Percentiles rank a stretch among this genome's conserved stretches.
These are phyloP conservation scores for Trichoderma sp. DNA, from an alignment of 2,329 filamentous ascomycete genomes.

Conservation along the genomic window DNA sequence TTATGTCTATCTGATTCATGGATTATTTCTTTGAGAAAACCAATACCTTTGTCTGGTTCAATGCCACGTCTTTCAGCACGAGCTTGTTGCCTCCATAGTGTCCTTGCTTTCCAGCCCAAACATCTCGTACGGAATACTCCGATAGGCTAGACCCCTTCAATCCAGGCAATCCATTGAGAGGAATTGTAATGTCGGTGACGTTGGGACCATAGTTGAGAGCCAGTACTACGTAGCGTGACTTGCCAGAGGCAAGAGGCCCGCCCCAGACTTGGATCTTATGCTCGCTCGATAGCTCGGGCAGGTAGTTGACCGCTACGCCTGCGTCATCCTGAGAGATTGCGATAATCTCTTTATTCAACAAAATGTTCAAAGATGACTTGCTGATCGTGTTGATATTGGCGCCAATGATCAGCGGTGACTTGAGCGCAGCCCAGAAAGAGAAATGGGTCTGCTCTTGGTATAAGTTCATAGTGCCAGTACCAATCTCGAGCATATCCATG, in stretches of 20 bases:
- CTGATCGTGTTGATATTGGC: not conserved
- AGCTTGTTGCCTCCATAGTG: not conserved
- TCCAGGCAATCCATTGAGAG: not conserved
- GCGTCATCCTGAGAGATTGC: not conserved
- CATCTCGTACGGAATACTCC: not conserved
- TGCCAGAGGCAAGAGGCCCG: not conserved
- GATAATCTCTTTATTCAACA: not conserved
- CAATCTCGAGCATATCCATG: not conserved
- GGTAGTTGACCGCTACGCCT: not conserved
- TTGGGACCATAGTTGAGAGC: not conserved
- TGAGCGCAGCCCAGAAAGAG: not conserved
- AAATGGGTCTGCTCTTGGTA: not conserved
- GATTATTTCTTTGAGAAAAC: not conserved
- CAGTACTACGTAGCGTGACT: not conserved
- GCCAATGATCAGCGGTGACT: not conserved
- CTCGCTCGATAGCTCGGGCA: not conserved
- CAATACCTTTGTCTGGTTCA: not conserved
- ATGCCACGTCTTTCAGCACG: not conserved
- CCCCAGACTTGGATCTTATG: not conserved
- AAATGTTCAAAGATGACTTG: not conserved
- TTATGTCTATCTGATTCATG: not conserved
- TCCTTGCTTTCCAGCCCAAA: not conserved
- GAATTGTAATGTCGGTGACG: not conserved
- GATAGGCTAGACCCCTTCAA: not conserved
- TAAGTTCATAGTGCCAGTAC: not conserved